Percentiles rank a stretch among this genome's conserved stretches.
Conservation (phyloP, 1,284 basidiomycete genomes). For the Sporisorium graminicola region DNA sequence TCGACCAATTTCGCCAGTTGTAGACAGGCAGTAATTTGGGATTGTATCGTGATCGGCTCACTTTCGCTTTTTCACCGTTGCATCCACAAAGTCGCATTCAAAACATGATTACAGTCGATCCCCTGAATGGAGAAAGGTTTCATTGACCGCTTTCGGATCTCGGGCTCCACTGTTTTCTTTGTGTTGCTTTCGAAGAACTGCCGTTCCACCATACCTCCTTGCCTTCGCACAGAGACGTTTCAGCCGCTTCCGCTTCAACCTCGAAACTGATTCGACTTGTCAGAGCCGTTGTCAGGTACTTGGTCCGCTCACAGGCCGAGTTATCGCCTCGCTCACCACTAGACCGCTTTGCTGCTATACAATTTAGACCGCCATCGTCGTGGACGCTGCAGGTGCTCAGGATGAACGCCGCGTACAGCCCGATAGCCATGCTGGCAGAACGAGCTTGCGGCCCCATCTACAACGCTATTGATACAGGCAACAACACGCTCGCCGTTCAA, state of each 20-base stretch:
- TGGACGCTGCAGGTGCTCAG: slow-evolving; percentile 12
- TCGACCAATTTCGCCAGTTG: slow-evolving; percentile 1
- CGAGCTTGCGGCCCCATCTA: slow-evolving; percentile 56
- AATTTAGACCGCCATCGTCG: slow-evolving; percentile 10
- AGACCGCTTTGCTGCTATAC: slow-evolving; percentile 15
- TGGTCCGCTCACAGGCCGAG: slow-evolving; percentile 5
- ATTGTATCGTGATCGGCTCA: slow-evolving; percentile 18
- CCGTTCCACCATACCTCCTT: too few species aligned
- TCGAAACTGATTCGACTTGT: slow-evolving; percentile 15
- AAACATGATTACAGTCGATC: background rate
- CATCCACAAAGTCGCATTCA: slow-evolving; percentile 17
- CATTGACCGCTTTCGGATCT: slow-evolving; percentile 22
- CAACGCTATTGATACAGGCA: slow-evolving; percentile 58
- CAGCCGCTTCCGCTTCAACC: background rate
- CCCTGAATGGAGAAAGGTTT: background rate
- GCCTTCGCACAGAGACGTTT: background rate
- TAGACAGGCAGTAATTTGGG: background rate
- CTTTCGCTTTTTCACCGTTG: slow-evolving; percentile 5
- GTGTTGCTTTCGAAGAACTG: slow-evolving; percentile 19
- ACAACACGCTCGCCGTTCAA: slow-evolving; percentile 37
- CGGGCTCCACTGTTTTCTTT: slow-evolving; percentile 7
- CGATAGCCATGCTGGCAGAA: slow-evolving; percentile 50
- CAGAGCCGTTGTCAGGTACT: slow-evolving; percentile 3
- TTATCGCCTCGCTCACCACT: slow-evolving; percentile 1
- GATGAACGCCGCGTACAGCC: slow-evolving; percentile 44